These are phyloP conservation scores for Kwoniella bestiolae DNA, from an alignment of 768 basidiomycete genomes.

Conservation along the genomic window DNA sequence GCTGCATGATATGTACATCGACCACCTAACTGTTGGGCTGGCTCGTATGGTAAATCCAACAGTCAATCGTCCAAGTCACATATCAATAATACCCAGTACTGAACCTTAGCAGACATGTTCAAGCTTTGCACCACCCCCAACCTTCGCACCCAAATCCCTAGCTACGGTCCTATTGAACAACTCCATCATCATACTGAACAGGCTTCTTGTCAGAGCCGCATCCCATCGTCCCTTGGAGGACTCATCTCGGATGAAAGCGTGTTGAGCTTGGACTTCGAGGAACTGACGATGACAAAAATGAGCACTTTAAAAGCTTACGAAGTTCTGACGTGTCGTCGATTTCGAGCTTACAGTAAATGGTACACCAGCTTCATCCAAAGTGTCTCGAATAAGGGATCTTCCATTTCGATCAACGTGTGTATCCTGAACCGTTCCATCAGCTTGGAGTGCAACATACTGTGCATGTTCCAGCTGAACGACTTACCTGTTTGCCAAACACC, in stretches of 20 bases:
- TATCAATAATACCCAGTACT: too few relatives aligned
- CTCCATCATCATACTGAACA: slow-evolving; percentile 88
- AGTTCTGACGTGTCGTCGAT: slow-evolving; percentile 52
- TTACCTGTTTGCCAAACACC: slow-evolving; percentile 93
- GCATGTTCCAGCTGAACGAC: background rate
- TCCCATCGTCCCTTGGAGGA: slow-evolving; percentile 94
- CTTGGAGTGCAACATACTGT: background rate
- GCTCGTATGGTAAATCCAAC: too few relatives aligned
- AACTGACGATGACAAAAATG: slow-evolving; percentile 63
- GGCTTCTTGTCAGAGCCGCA: slow-evolving; percentile 78
- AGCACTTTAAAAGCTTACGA: too few relatives aligned
- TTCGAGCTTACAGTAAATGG: slow-evolving; percentile 68
- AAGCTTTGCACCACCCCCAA: slow-evolving; percentile 60
- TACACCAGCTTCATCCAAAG: slow-evolving; percentile 79
- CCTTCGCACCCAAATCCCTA: slow-evolving; percentile 77
- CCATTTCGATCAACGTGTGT: slow-evolving; percentile 90
- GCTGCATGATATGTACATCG: too few relatives aligned
- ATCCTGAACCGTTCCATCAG: slow-evolving; percentile 63
- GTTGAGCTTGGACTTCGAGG: slow-evolving; percentile 94
- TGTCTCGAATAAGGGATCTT: slow-evolving; percentile 78
- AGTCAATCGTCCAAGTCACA: too few relatives aligned
- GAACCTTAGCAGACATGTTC: slow-evolving; percentile 75
- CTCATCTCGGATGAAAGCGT: slow-evolving; percentile 93
- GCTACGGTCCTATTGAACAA: slow-evolving; percentile 87
- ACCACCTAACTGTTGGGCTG: too few relatives aligned